phyloP scores from a whole-genome alignment of 2,329 filamentous ascomycete species.

The Celoporthe dispersa region DNA sequence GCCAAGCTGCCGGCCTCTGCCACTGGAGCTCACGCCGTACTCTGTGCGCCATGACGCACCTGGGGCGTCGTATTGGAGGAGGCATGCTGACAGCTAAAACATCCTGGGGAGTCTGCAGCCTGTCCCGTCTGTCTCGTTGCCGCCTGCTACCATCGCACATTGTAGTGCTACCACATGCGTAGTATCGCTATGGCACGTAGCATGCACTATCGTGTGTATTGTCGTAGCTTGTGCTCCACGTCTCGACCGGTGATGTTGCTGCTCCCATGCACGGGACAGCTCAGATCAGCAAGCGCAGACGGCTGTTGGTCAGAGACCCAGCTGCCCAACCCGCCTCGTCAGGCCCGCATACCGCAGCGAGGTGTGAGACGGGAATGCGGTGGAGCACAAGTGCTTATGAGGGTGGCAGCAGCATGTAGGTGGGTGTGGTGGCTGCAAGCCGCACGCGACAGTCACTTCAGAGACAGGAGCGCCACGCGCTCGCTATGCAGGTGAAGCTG shows the following conservation, averaged over 20 bases:
- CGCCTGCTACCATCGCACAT: not conserved
- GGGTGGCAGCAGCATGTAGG: not conserved
- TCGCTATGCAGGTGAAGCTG: slow-evolving; percentile 3
- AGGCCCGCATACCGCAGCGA: not conserved
- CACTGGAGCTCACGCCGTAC: not conserved
- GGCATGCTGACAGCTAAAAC: not conserved
- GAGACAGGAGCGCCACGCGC: not conserved
- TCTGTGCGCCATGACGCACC: slow-evolving; percentile 14
- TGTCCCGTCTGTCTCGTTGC: not conserved
- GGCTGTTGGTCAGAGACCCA: not conserved
- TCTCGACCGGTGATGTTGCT: not conserved
- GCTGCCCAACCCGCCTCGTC: not conserved
- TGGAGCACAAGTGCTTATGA: not conserved
- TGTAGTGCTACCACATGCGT: not conserved
- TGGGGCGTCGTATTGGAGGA: not conserved
- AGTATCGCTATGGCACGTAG: not conserved
- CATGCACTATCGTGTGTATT: not conserved
- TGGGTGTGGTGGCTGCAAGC: slow-evolving; percentile 1
- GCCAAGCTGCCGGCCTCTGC: not conserved
- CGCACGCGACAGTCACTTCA: slow-evolving; percentile 2
- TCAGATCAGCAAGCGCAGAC: not conserved
- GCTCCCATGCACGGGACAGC: not conserved
- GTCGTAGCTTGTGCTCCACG: not conserved
- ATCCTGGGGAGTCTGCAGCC: not conserved
- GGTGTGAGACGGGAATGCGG: not conserved